Evolutionary conservation across 495 filamentous ascomycete species (phyloP), one percentile per base, ranked within the genome.

Genomic region (Penicillium canariense): DNA sequence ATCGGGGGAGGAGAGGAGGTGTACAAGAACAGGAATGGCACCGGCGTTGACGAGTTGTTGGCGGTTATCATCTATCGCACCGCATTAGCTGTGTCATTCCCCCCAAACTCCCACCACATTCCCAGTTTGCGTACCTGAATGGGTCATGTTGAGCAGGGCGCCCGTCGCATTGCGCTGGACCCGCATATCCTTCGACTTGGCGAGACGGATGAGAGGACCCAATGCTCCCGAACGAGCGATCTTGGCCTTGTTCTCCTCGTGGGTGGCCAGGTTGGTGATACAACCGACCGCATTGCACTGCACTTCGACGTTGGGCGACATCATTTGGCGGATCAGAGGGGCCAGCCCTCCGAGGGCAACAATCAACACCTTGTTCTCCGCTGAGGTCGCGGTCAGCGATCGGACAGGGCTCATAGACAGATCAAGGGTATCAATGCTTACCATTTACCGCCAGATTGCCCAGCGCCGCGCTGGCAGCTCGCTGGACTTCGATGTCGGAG

Each of bases 251-350:
- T 98, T 98, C 50, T 97, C 94, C 73, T 98, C 94, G 64, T 98
- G 94, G 1, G 94, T 98, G 54, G 94, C 94, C 26, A 98, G 72
- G 66, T 98, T 98, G 4, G 94, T 98, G 63, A 98, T 97, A 74
- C 94, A 98, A 36, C 94, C 94, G 45, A 98, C 94, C 30, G 94
- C 94, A 68, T 98, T 98, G 81, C 94, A 98, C 70, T 97, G 94
- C 28, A 98, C 94, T 71, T 98, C 94, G 56, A 98, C 94, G 62
- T 98, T 98, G n/a, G 87, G 84, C 35, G 93, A 97, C 79, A 91
- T 91, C 94, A 98, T 98, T 72, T 97, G 95, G 43, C 89, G 87
- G 74, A 98, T 98, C 47, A 98, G 82, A 48, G 95, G 94, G 35
- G 83, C 81, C 59, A 98, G 81, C 30, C 94, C 94, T 62, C 92